These are phyloP conservation scores for Aureobasidium zeae DNA, from an alignment of 2,329 filamentous ascomycete genomes.

Conservation along the genomic window DNA sequence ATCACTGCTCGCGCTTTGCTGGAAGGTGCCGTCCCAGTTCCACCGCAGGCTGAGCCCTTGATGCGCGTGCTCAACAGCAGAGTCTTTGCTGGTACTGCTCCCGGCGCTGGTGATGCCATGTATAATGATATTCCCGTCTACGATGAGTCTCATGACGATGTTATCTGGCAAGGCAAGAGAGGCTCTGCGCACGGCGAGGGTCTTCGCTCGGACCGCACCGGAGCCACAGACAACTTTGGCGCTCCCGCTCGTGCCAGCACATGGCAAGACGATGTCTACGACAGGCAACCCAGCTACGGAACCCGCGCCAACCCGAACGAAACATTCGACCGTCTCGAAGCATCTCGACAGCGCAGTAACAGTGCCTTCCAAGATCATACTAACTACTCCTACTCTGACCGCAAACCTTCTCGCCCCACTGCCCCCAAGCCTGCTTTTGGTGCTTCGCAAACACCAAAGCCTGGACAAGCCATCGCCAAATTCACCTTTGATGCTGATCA, in stretches of 20 bases:
- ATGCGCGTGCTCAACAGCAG: constrained; percentile 78
- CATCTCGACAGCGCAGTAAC: constrained; percentile 20
- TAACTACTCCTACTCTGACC: constrained; percentile 48
- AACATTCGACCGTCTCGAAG: constrained; percentile 41
- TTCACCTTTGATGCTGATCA: constrained; percentile 94
- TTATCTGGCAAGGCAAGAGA: constrained; percentile 69
- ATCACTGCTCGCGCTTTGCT: constrained; percentile 76
- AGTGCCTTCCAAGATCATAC: constrained; percentile 36
- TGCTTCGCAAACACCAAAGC: constrained; percentile 30
- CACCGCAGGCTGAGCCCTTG: constrained; percentile 72
- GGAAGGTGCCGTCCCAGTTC: constrained; percentile 65
- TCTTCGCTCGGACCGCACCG: constrained; percentile 42
- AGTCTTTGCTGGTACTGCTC: constrained; percentile 62
- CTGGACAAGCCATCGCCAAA: constrained; percentile 79
- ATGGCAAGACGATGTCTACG: constrained; percentile 69
- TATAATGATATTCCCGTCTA: constrained; percentile 94
- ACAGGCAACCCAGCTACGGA: constrained; percentile 45
- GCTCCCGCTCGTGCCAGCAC: constrained; percentile 55
- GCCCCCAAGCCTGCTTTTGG: constrained; percentile 51
- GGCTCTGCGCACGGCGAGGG: constrained; percentile 65
- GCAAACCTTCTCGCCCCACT: constrained; percentile 65
- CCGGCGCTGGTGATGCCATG: constrained; percentile 52
- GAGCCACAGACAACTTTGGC: constrained; percentile 38
- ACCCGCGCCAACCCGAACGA: constrained; percentile 41
- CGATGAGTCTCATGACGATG: constrained; percentile 70